phyloP scores from a whole-genome alignment of 306 rosid genomes.

The Carpinus viminea region DNA sequence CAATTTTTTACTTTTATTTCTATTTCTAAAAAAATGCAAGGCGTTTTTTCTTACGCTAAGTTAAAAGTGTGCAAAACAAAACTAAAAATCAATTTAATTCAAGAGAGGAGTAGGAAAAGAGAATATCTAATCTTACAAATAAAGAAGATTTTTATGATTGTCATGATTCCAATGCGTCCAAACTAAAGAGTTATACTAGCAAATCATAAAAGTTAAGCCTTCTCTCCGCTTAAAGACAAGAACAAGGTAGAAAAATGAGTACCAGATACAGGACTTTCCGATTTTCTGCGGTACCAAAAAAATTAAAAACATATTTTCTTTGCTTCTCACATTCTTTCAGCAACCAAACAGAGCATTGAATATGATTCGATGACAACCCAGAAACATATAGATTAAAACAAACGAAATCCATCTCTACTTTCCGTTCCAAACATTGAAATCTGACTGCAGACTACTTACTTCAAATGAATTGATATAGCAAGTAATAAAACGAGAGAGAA shows the following conservation, averaged over 20 bases:
- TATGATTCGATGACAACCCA: conserved; percentile 15
- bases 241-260: background rate
- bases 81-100: background rate
- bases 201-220: background rate
- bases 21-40: background rate
- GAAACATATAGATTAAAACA: background rate
- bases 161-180: too few relatives aligned
- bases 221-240: background rate
- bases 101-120: background rate
- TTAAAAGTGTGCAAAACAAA: background rate
- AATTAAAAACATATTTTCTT: background rate
- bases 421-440: background rate
- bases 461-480: background rate
- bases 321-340: background rate
- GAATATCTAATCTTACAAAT: too few relatives aligned
- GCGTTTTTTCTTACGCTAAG: background rate
- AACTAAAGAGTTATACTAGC: too few relatives aligned
- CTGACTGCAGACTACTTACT: background rate
- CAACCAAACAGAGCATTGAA: background rate
- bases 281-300: background rate
- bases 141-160: too few relatives aligned
- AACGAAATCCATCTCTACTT: conserved; percentile 3
- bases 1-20: background rate
- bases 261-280: background rate
- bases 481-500: too few relatives aligned